Percentiles rank a stretch among this genome's conserved stretches.
phyloP scores from a whole-genome alignment of 441 rosid genomes.

The Cnidoscolus chayamansa region DNA sequence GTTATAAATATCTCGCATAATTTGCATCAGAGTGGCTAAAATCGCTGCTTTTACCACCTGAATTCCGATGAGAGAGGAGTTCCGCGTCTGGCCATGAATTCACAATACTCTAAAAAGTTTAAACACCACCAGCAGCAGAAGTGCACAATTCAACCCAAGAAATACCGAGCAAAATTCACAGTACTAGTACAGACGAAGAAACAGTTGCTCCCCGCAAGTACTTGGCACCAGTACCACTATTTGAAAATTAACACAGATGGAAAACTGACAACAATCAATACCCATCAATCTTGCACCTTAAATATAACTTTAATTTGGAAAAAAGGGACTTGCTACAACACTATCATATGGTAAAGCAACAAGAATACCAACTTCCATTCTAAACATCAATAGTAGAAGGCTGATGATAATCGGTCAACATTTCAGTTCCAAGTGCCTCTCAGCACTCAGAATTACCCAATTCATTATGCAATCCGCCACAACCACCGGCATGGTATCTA shows the following conservation, averaged over 20 bases:
- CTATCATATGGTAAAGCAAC: slow-evolving; percentile 2
- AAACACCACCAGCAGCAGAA: no score
- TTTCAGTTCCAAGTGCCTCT: slow-evolving; percentile 26
- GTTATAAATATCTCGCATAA: no score
- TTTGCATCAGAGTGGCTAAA: no score
- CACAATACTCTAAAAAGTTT: no score
- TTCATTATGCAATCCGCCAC: slow-evolving; percentile 37
- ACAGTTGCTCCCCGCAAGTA: no score
- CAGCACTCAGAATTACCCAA: slow-evolving; percentile 28
- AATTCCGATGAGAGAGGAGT: no score
- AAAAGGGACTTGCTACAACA: not conserved
- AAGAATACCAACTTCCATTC: slow-evolving; percentile 17
- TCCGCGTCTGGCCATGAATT: no score
- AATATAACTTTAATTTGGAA: not conserved
- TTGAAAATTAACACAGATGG: not conserved
- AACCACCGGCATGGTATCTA: slow-evolving; percentile 34
- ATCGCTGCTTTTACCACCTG: no score
- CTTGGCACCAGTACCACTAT: no score
- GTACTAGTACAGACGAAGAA: not conserved
- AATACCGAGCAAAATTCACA: not conserved
- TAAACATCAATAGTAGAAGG: slow-evolving; percentile 28
- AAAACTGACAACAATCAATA: not conserved
- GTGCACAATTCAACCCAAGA: no score
- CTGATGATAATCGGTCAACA: slow-evolving; percentile 26
- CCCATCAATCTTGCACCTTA: slow-evolving; percentile 1